phyloP scores from a whole-genome alignment of 345 rosid species.

The Schrenkiella parvula region DNA sequence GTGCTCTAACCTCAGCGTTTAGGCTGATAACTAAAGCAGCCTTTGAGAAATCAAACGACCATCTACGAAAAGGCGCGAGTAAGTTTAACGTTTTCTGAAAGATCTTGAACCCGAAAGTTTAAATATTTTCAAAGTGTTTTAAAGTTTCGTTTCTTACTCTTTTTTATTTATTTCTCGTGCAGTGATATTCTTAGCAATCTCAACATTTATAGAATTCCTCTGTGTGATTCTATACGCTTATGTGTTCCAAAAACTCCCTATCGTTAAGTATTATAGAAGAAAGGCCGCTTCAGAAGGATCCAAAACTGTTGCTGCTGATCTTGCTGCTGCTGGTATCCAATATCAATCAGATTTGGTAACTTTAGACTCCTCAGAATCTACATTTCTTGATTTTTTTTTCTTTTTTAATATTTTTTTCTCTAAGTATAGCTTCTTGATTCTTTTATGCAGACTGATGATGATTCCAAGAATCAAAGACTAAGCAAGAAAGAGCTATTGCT shows the following conservation, averaged over 20 bases:
- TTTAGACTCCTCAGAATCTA: not conserved
- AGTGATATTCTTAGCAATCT: constrained; percentile 77
- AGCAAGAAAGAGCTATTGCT: constrained; percentile 49
- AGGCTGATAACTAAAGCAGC: constrained; percentile 75
- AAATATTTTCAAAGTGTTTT: not conserved
- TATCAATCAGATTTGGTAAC: constrained; percentile 26
- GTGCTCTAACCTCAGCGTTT: constrained; percentile 70
- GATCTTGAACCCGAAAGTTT: not conserved
- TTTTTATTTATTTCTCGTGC: not conserved
- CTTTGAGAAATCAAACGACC: constrained; percentile 51
- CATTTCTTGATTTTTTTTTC: not conserved
- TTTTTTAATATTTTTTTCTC: not conserved
- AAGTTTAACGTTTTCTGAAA: constrained; percentile 20
- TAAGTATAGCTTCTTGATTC: not conserved
- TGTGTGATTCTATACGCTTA: constrained; percentile 61
- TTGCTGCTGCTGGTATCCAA: constrained; percentile 70
- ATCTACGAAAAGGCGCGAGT: constrained; percentile 79
- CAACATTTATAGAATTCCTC: constrained; percentile 55
- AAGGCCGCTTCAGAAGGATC: constrained; percentile 88
- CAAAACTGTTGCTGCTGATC: constrained; percentile 72
- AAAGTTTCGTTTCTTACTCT: not conserved
- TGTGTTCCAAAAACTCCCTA: constrained; percentile 65
- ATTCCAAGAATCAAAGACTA: constrained; percentile 38
- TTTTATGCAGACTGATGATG: constrained; percentile 41
- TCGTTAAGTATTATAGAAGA: constrained; percentile 69